Base-by-base conservation (phyloP, 73 alveolate species). In the Paramecium primaurelia region DNA sequence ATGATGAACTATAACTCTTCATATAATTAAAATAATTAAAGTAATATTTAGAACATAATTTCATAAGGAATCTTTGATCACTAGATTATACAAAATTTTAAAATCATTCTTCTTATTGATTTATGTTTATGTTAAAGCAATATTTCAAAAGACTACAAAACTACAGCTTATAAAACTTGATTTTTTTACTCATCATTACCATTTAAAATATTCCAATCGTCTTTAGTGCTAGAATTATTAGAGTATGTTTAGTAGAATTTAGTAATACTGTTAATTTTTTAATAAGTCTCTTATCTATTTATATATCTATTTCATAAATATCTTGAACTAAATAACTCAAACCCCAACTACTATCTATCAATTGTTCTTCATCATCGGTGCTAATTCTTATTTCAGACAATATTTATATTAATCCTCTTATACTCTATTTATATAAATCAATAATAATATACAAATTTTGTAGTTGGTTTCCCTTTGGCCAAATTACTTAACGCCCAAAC, bases 401-500 rank as follows among this genome's bases (percentile, higher is more conserved):
- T 1, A 47, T 47, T 2, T 0, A 47, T 14, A 47, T 11, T 47
- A 47, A 14, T 47, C 11, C 26, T 11, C 11, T 47, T 1, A 3
- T 6, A 47, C 14, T 0, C 59, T 47, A 47, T 34, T 34, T 34
- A 9, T 47, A 9, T 11, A 11, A 14, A 14, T 47, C 59, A 47
- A 11, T 9, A 9, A 22, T 22, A 22, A 47, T 47, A 1, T 47
- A 47, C 59, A 25, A 47, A 86, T 80, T 90, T 92, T 60, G 97
- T 95, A n/a, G 93, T 71, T 9, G 99, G 99, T 68, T 95, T 96
- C 16, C 96, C 96, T 94, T 96, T 93, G 58, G 95, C 86, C 71
- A 97, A 93, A 89, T 97, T 97, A 22, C 98, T 71, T 10, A 97
- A 86, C 44, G 98, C 93, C 99, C 99, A 97, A 14, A 96, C 77